A percentile compares a stretch with the other conserved stretches of the same genome.
Conservation (phyloP, 2,329 filamentous ascomycete genomes). For the Epichloe scottii region DNA sequence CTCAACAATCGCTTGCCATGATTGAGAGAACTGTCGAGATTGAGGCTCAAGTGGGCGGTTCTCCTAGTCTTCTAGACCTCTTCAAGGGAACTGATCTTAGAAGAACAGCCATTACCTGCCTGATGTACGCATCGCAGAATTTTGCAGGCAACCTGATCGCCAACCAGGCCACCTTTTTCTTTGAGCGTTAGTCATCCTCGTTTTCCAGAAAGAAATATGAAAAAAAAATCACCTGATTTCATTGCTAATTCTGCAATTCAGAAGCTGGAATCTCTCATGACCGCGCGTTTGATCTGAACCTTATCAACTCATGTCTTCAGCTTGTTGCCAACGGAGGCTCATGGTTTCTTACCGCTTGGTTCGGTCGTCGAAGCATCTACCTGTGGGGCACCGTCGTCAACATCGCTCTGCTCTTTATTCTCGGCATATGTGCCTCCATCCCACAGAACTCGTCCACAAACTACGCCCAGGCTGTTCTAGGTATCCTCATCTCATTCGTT, state of each 20-base stretch:
- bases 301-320: slow-evolving; percentile 16
- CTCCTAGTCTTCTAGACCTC: slow-evolving; percentile 35
- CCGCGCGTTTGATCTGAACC: slow-evolving; percentile 13
- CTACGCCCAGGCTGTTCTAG: slow-evolving; percentile 24
- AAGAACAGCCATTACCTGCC: slow-evolving; percentile 42
- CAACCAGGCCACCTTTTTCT: slow-evolving; percentile 50
- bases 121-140: slow-evolving; percentile 47
- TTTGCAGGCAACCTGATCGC: slow-evolving; percentile 48
- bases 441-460: slow-evolving; percentile 20
- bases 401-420: slow-evolving; percentile 21
- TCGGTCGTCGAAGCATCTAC: slow-evolving; percentile 27
- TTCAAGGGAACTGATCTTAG: slow-evolving; percentile 40
- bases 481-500: slow-evolving; percentile 27
- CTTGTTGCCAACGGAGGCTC: slow-evolving; percentile 23
- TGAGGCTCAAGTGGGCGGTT: slow-evolving; percentile 26
- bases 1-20: slow-evolving; percentile 35
- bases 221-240: not conserved
- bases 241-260: not conserved
- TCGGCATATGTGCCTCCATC: slow-evolving; percentile 23
- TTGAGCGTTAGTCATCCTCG: slow-evolving; percentile 22
- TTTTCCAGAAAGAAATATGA: too few species aligned
- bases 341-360: slow-evolving; percentile 23
- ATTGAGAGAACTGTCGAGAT: slow-evolving; percentile 44
- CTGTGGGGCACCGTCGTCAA: slow-evolving; percentile 23
- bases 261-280: slow-evolving; percentile 11